phyloP scores from a whole-genome alignment of 2,329 filamentous ascomycete species.

The Samsoniella hepiali region DNA sequence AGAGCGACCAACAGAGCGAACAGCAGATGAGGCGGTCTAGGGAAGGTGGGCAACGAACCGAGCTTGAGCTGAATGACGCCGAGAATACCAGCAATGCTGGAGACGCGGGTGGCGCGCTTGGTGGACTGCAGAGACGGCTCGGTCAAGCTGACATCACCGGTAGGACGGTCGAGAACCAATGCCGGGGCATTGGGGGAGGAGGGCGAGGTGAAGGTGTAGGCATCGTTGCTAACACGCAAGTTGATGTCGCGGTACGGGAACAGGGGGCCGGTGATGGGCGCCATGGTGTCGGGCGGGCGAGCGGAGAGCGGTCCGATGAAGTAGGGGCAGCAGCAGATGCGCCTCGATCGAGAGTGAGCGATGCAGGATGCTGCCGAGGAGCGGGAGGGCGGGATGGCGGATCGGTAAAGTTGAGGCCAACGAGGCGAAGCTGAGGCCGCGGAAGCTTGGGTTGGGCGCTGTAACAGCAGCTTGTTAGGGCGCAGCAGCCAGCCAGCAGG shows the following conservation, averaged over 20 bases:
- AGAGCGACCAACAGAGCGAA: neutral
- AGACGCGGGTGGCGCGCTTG: constrained; percentile 70
- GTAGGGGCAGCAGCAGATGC: neutral
- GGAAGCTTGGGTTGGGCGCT: neutral
- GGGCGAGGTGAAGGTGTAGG: constrained; percentile 95
- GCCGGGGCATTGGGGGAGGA: constrained; percentile 87
- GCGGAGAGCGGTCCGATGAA: neutral
- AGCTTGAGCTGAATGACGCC: constrained; percentile 91
- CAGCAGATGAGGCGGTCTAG: neutral
- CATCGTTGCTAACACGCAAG: constrained; percentile 83
- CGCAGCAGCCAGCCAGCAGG: neutral
- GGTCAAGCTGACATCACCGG: constrained; percentile 81
- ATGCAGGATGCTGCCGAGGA: neutral
- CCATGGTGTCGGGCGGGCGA: constrained; percentile 30
- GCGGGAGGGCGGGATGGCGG: neutral
- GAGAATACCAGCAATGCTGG: constrained; percentile 91
- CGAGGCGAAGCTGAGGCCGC: constrained; percentile 8
- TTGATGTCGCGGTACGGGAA: constrained; percentile 94
- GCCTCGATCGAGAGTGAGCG: neutral
- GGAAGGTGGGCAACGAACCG: constrained; percentile 52
- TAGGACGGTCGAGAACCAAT: constrained; percentile 85
- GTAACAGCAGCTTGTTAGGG: neutral
- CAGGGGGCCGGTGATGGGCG: constrained; percentile 35
- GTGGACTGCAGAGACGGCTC: constrained; percentile 73
- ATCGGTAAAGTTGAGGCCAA: constrained; percentile 5